Evolutionary conservation across 2,329 filamentous ascomycete genomes (phyloP).

Genomic region (Akanthomyces dipterigenus): DNA sequence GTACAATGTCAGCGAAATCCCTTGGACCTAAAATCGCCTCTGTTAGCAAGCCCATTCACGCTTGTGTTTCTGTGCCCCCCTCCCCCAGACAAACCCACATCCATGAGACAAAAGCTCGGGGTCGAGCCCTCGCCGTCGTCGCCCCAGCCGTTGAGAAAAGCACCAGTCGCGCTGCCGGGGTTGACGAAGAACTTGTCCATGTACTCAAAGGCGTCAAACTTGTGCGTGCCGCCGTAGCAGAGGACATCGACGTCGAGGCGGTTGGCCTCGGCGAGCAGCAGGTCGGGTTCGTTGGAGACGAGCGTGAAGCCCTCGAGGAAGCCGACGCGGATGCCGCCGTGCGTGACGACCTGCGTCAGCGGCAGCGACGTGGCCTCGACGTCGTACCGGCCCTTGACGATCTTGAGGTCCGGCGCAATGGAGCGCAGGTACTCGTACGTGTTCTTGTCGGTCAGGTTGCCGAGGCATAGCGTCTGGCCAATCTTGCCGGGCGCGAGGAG

Average conservation of each 20-base stretch:
- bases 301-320: constrained; percentile 64
- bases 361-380: constrained; percentile 60
- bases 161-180: constrained; percentile 59
- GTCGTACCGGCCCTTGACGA: constrained; percentile 61
- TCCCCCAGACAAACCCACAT: constrained; percentile 55
- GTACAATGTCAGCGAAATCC: constrained; percentile 90
- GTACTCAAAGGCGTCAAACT: constrained; percentile 65
- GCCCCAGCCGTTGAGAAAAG: constrained; percentile 52
- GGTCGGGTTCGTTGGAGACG: constrained; percentile 59
- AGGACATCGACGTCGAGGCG: constrained; percentile 62
- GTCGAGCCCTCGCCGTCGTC: constrained; percentile 63
- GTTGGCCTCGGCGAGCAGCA: constrained; percentile 61
- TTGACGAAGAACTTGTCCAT: constrained; percentile 71
- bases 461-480: constrained; percentile 71
- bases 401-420: constrained; percentile 65
- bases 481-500: constrained; percentile 79
- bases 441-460: constrained; percentile 71
- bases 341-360: constrained; percentile 58
- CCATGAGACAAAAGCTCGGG: constrained; percentile 95
- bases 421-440: constrained; percentile 76
- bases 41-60: constrained; percentile 16
- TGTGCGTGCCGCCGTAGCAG: constrained; percentile 62
- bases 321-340: constrained; percentile 58
- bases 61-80: background rate
- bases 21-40: constrained; percentile 64